These are phyloP conservation scores for Amanita muscaria DNA, from an alignment of 768 basidiomycete genomes.

Conservation along the genomic window DNA sequence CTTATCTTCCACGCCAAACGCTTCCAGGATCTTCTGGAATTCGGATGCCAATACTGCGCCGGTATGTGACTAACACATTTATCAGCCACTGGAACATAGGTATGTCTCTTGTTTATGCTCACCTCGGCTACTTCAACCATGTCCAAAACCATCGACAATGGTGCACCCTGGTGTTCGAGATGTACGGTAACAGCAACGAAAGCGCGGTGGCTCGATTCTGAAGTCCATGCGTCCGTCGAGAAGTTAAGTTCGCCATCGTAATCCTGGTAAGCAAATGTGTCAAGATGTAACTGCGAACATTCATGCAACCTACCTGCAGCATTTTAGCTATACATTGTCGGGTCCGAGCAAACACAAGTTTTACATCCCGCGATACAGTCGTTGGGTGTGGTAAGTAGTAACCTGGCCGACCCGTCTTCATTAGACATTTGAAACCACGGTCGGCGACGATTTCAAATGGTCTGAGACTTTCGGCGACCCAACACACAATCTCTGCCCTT, in stretches of 20 bases:
- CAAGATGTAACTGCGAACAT: conserved; percentile 8
- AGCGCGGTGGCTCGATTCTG: background rate
- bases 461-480: conserved; percentile 11
- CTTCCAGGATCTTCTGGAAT: too few relatives aligned
- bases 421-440: conserved; percentile 11
- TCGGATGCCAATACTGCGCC: background rate
- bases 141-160: background rate
- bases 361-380: conserved; percentile 6
- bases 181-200: background rate
- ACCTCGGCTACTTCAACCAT: conserved; percentile 10
- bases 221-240: background rate
- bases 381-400: conserved; percentile 8
- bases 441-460: conserved; percentile 13
- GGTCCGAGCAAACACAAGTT: background rate
- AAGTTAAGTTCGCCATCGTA: background rate
- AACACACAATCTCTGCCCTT: conserved; percentile 23
- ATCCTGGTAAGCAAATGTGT: background rate
- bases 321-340: background rate
- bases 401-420: conserved; percentile 2
- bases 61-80: background rate
- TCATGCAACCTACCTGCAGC: conserved; percentile 5
- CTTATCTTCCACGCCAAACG: too few relatives aligned
- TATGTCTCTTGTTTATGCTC: too few relatives aligned
- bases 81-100: too few relatives aligned
- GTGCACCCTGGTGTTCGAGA: too few relatives aligned